phyloP scores from a whole-genome alignment of 345 rosid species.

The Mallotus nudiflorus region DNA sequence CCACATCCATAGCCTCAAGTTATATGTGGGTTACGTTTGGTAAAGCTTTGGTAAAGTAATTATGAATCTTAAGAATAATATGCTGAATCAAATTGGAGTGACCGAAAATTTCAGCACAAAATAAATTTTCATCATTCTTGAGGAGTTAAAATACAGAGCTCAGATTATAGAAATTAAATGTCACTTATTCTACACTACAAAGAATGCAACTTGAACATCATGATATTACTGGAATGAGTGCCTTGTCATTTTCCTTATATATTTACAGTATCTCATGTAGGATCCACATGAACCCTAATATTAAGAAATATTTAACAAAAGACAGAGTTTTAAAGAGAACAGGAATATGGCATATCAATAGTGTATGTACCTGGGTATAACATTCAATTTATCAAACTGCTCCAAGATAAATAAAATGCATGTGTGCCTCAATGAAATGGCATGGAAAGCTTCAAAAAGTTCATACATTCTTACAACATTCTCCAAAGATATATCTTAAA shows the following conservation, averaged over 20 bases:
- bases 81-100: constrained; percentile 67
- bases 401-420: constrained; percentile 92
- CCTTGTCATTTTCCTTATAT: background rate
- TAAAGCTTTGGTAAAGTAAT: constrained; percentile 70
- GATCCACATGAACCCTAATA: too few relatives aligned
- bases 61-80: constrained; percentile 71
- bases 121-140: background rate
- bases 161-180: too few relatives aligned
- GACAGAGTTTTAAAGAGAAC: background rate
- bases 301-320: too few relatives aligned
- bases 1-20: too few relatives aligned
- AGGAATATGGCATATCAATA: too few relatives aligned
- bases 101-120: constrained; percentile 27
- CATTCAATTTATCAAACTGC: constrained; percentile 79
- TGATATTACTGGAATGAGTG: background rate
- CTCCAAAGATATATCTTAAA: too few relatives aligned
- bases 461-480: too few relatives aligned
- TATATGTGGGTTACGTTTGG: constrained; percentile 68
- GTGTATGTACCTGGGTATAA: constrained; percentile 71
- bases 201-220: background rate
- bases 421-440: constrained; percentile 81
- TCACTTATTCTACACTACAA: background rate
- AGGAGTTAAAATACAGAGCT: background rate
- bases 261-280: too few relatives aligned
- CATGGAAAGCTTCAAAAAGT: constrained; percentile 94